A percentile compares a stretch with the other conserved stretches of the same genome.
Evolutionary conservation across 495 filamentous ascomycete genomes (phyloP).

Genomic region (Penicillium riverlandense): DNA sequence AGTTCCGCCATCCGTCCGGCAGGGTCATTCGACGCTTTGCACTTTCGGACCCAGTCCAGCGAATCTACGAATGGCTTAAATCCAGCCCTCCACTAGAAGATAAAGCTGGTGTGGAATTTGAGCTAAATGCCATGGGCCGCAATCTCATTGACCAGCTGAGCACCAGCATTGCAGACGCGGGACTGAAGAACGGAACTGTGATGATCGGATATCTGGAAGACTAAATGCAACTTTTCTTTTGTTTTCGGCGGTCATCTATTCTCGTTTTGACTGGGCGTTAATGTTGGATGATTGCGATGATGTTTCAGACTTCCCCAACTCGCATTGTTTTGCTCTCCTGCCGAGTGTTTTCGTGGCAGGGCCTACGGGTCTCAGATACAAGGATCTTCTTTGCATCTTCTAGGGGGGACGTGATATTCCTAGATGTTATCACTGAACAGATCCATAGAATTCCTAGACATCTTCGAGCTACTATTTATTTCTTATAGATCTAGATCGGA

Average conservation of each 20-base stretch:
- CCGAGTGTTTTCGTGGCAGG: no score
- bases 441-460: no score
- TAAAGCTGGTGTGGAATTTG: constrained; percentile 73
- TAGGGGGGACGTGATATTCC: no score
- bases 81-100: constrained; percentile 62
- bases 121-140: constrained; percentile 71
- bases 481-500: no score
- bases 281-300: no score
- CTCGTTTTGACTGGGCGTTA: constrained; percentile 7
- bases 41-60: constrained; percentile 68
- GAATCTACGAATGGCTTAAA: constrained; percentile 96
- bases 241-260: not conserved
- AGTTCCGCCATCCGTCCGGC: constrained; percentile 77
- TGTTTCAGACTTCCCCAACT: no score
- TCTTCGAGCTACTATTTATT: no score
- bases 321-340: no score
- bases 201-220: constrained; percentile 86
- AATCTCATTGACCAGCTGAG: constrained; percentile 73
- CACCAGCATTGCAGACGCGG: constrained; percentile 70
- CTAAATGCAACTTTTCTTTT: constrained; percentile 19
- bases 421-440: no score
- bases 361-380: no score
- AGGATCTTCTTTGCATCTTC: no score
- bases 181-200: constrained; percentile 81
- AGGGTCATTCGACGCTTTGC: constrained; percentile 77